phyloP scores from a whole-genome alignment of 2,329 filamentous ascomycete species.

The Curvularia eragrostidis region DNA sequence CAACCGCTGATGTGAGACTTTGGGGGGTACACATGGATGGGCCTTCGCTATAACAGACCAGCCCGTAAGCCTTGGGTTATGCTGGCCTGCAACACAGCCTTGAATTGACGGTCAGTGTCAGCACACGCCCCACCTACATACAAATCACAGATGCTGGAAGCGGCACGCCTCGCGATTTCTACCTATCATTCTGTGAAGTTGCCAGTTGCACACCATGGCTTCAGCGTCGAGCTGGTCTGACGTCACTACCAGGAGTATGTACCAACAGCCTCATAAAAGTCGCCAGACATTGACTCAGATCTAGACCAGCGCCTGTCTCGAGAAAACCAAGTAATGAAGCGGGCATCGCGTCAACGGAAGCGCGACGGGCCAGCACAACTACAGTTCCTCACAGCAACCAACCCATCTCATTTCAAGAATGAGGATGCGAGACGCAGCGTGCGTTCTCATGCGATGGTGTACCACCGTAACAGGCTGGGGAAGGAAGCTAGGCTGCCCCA shows the following conservation, averaged over 20 bases:
- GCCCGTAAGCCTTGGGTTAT: neutral
- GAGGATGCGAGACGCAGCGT: constrained; percentile 36
- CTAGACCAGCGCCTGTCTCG: neutral
- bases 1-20: neutral
- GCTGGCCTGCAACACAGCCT: neutral
- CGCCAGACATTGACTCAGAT: neutral
- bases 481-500: neutral
- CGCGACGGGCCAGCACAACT: constrained; percentile 37
- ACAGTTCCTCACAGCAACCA: constrained; percentile 43
- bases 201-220: neutral
- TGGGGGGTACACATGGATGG: neutral
- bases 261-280: neutral
- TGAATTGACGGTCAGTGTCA: neutral
- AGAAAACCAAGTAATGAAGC: constrained; percentile 6
- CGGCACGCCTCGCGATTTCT: neutral
- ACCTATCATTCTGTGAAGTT: neutral
- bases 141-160: neutral
- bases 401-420: constrained; percentile 42
- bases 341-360: constrained; percentile 26
- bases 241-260: neutral
- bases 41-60: neutral
- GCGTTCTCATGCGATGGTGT: constrained; percentile 45
- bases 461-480: constrained; percentile 33
- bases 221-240: neutral
- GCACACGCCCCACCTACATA: neutral